Base-by-base conservation (phyloP, 2,329 filamentous ascomycete species). In the Pseudohalonectria lignicola region DNA sequence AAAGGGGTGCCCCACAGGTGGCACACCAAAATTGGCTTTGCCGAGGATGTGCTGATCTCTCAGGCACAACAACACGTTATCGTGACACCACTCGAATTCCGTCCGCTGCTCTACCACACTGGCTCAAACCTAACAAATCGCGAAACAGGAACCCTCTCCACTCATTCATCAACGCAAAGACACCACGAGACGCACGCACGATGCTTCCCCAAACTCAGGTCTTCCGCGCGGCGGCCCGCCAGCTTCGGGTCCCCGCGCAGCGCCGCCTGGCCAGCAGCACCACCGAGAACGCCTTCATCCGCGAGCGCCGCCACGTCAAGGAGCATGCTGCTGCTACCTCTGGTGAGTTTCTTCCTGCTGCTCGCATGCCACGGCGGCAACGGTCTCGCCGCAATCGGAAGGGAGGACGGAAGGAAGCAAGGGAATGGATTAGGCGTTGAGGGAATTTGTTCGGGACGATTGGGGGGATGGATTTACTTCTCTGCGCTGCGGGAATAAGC, bases 211-310 rank as follows among this genome's bases (percentile, higher is more conserved):
- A 76, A 60, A 75, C 77, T 60, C 67, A 70, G 50, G 56, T 77
- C 48, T 54, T 76, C 56, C 79, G 79, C 55, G 61, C 69, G 45
- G 66, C 74, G 47, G 76, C 78, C 67, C 81, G 79, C 62, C 75
- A 74, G 62, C 60, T 78, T 50, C 75, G 75, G 54, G 62, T 61
- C 28, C 45, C 21, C 36, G 41, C 20, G 21, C 45, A 19, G 32
- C 40, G 40, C 40, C 40, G 40, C 28, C 28, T 41, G 15, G 36
- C 39, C 36, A 41, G 40, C 36, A 34, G 42, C 32, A 10, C 36
- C 17, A 70, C 71, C 61, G 84, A 94, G 69, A 96, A 94, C 67
- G 78, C 79, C 56, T 98, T 96, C 75, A 81, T 93, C 71, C 80
- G 82, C 55, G 92, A 98, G 75, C 79, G 92, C 60, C 71, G 79